phyloP scores from a whole-genome alignment of 179 eudicot species.

The Silene vulgaris region DNA sequence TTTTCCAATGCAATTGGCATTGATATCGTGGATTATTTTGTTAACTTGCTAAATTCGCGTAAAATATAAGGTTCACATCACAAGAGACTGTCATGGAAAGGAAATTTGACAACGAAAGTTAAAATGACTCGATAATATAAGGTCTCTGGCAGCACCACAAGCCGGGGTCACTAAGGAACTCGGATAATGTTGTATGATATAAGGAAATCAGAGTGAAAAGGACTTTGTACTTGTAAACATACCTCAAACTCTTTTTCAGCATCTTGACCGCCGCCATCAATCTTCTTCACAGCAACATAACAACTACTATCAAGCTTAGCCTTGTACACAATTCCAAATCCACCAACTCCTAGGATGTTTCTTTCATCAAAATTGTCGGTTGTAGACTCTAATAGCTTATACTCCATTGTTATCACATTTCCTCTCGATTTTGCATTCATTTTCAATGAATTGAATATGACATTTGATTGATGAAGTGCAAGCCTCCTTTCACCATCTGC shows the following conservation, averaged over 20 bases:
- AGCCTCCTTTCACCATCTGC: slow-evolving; percentile 32
- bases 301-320: slow-evolving; percentile 56
- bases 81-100: too few species aligned
- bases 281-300: slow-evolving; percentile 68
- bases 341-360: slow-evolving; percentile 65
- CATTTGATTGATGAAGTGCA: slow-evolving; percentile 34
- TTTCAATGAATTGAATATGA: slow-evolving; percentile 38
- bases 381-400: slow-evolving; percentile 55
- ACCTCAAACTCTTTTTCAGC: slow-evolving; percentile 83
- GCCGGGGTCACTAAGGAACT: too few species aligned
- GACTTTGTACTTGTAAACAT: background rate
- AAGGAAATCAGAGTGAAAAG: too few species aligned
- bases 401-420: slow-evolving; percentile 47
- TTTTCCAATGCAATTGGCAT: too few species aligned
- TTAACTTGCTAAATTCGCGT: too few species aligned
- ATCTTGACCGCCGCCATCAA: slow-evolving; percentile 47
- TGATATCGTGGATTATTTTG: too few species aligned
- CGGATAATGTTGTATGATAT: too few species aligned
- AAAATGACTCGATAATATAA: too few species aligned
- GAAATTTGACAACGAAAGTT: too few species aligned
- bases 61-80: too few species aligned
- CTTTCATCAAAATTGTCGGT: slow-evolving; percentile 55
- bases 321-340: slow-evolving; percentile 71
- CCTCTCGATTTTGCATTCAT: slow-evolving; percentile 39
- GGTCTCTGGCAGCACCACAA: too few species aligned